A percentile compares a stretch with the other conserved stretches of the same genome.
phyloP scores from a whole-genome alignment of 371 early-diverging fungal genomes.

The Lichtheimia corymbifera region DNA sequence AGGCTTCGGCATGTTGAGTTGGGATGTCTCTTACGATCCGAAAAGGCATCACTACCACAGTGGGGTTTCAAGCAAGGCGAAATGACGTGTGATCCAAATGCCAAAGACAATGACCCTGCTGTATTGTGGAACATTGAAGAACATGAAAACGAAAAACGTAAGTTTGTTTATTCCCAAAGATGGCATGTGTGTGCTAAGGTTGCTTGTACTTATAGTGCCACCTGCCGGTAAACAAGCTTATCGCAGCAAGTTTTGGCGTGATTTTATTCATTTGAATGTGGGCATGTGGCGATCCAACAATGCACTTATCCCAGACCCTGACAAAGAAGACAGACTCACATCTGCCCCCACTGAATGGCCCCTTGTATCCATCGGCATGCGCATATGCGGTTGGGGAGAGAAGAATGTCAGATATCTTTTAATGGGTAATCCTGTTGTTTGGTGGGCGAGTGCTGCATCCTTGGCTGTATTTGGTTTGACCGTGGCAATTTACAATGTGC shows the following conservation, averaged over 20 bases:
- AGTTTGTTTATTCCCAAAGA: constrained; percentile 1
- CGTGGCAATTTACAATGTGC: constrained; percentile 57
- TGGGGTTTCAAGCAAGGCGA: constrained; percentile 99
- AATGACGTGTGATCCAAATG: constrained; percentile 80
- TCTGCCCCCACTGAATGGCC: constrained; percentile 97
- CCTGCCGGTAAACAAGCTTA: constrained; percentile 60
- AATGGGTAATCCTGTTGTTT: constrained; percentile 94
- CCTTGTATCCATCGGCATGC: constrained; percentile 83
- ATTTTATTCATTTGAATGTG: constrained; percentile 91
- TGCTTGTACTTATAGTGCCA: constrained; percentile 43
- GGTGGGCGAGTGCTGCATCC: constrained; percentile 85
- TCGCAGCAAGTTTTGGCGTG: constrained; percentile 77
- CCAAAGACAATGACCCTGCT: constrained; percentile 50
- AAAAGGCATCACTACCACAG: constrained; percentile 82
- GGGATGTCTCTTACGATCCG: constrained; percentile 80
- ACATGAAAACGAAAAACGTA: constrained; percentile 71
- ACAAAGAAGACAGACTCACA: constrained; percentile 90
- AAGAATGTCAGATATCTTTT: constrained; percentile 88
- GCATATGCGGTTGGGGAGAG: constrained; percentile 98
- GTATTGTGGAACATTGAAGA: constrained; percentile 97
- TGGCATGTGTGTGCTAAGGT: neutral
- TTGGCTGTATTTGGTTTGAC: constrained; percentile 54
- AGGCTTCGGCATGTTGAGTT: constrained; percentile 77
- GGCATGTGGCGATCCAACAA: constrained; percentile 99
- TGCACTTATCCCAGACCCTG: constrained; percentile 94